phyloP scores from a whole-genome alignment of 2,329 filamentous ascomycete genomes.

The Davidsoniella neocaledoniae region DNA sequence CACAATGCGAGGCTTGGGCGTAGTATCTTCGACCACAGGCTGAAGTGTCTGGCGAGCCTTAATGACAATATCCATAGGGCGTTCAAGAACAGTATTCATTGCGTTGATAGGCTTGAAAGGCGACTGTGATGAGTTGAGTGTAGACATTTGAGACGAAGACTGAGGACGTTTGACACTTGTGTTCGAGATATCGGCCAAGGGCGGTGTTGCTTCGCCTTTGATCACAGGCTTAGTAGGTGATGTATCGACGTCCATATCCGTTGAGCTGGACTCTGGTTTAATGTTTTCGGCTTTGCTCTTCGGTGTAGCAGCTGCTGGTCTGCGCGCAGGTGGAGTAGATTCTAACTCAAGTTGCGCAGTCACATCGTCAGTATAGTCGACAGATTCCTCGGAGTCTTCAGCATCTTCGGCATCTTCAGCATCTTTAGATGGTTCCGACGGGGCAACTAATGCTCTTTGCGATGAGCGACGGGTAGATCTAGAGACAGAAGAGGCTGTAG shows the following conservation, averaged over 20 bases:
- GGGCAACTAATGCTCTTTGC: neutral
- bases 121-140: constrained; percentile 33
- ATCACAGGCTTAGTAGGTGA: constrained; percentile 6
- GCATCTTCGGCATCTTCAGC: neutral
- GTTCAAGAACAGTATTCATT: constrained; percentile 64
- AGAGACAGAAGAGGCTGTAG: neutral
- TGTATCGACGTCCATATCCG: neutral
- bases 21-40: constrained; percentile 53
- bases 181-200: constrained; percentile 30
- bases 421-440: constrained; percentile 2
- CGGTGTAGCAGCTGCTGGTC: neutral
- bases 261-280: constrained; percentile 5
- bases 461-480: neutral
- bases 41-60: constrained; percentile 61
- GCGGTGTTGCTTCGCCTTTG: constrained; percentile 6
- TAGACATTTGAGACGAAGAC: constrained; percentile 23
- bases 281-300: neutral
- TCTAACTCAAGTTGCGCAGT: constrained; percentile 9
- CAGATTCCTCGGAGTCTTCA: neutral
- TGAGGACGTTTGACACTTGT: constrained; percentile 37
- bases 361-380: constrained; percentile 9
- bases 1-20: constrained; percentile 72
- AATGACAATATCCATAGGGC: constrained; percentile 83
- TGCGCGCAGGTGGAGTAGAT: neutral
- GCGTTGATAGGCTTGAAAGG: constrained; percentile 55